phyloP scores from a whole-genome alignment of 1,284 basidiomycete genomes.

The Apiotrichum porosum region DNA sequence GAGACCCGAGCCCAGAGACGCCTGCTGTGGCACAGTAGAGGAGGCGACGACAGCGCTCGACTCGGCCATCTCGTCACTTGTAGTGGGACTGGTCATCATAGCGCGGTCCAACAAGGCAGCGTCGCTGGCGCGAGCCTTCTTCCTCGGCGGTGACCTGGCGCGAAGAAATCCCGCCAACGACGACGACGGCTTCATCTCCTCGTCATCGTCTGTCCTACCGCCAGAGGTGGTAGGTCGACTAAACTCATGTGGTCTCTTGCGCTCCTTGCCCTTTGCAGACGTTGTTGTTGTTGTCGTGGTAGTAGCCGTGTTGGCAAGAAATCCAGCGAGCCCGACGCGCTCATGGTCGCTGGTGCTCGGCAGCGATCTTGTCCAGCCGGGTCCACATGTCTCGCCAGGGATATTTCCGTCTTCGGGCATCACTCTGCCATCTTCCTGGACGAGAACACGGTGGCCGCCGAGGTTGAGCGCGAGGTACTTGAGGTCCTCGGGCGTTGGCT shows the following conservation, averaged over 20 bases:
- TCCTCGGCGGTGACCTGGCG: slow-evolving; percentile 33
- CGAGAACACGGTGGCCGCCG: slow-evolving; percentile 36
- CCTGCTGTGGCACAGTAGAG: too few relatives aligned
- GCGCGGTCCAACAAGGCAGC: background rate
- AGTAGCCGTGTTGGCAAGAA: slow-evolving; percentile 19
- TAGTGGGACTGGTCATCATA: too few relatives aligned
- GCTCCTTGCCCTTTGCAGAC: slow-evolving; percentile 30
- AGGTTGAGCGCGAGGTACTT: slow-evolving; percentile 39
- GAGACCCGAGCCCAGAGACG: slow-evolving; percentile 34
- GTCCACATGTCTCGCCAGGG: slow-evolving; percentile 8
- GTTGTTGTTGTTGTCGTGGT: slow-evolving; percentile 20
- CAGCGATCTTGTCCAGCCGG: slow-evolving; percentile 24
- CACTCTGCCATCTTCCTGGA: slow-evolving; percentile 35
- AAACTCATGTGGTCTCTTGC: slow-evolving; percentile 33
- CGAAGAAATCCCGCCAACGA: background rate
- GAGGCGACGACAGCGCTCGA: background rate
- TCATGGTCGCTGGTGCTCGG: slow-evolving; percentile 18
- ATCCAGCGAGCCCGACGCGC: slow-evolving; percentile 10
- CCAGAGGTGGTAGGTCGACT: slow-evolving; percentile 6
- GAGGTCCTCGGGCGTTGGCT: slow-evolving; percentile 43
- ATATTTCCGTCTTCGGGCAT: background rate
- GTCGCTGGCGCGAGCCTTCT: slow-evolving; percentile 32
- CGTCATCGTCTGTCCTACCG: background rate
- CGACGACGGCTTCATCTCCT: background rate
- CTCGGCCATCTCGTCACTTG: slow-evolving; percentile 15